Percentiles rank a stretch among this genome's conserved stretches.
phyloP scores from a whole-genome alignment of 202 grass and related monocot genomes.

The Cymbopogon flexuosus region DNA sequence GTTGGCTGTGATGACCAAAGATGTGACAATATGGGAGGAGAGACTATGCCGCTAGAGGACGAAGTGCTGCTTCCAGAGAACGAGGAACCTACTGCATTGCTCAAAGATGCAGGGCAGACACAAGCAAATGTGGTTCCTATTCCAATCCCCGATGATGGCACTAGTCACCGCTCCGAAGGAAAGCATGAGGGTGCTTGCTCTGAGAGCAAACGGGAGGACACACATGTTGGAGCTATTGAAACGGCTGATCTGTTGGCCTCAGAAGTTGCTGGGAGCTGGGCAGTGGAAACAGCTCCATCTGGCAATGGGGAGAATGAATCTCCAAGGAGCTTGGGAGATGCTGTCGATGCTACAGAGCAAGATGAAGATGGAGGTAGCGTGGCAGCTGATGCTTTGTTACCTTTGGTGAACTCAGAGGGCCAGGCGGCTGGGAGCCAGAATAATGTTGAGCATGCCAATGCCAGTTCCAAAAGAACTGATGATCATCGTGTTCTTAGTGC shows the following conservation, averaged over 20 bases:
- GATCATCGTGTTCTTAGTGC: constrained; percentile 50
- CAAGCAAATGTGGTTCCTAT: constrained; percentile 14
- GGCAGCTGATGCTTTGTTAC: constrained; percentile 41
- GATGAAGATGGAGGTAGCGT: constrained; percentile 3
- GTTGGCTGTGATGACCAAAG: constrained; percentile 46
- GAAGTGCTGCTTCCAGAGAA: constrained; percentile 43
- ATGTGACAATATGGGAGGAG: constrained; percentile 55
- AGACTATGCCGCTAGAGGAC: constrained; percentile 66
- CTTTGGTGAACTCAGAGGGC: constrained; percentile 52
- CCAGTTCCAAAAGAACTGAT: constrained; percentile 28
- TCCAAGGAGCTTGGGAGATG: constrained; percentile 47
- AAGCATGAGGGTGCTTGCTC: constrained; percentile 45
- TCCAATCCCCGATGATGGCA: constrained; percentile 33
- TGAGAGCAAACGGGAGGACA: constrained; percentile 47
- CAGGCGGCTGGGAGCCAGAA: constrained; percentile 59
- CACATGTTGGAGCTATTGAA: constrained; percentile 41
- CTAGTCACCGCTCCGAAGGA: constrained; percentile 33
- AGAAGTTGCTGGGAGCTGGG: constrained; percentile 86
- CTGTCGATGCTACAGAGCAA: constrained; percentile 15
- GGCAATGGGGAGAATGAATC: constrained; percentile 69
- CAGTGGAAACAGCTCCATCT: constrained; percentile 55
- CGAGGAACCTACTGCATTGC: constrained; percentile 24
- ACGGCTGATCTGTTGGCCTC: constrained; percentile 84
- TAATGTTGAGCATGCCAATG: constrained; percentile 27
- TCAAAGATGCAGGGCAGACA: constrained; percentile 18